Base-by-base conservation (phyloP, 768 basidiomycete species). In the Tylopilus sp. region DNA sequence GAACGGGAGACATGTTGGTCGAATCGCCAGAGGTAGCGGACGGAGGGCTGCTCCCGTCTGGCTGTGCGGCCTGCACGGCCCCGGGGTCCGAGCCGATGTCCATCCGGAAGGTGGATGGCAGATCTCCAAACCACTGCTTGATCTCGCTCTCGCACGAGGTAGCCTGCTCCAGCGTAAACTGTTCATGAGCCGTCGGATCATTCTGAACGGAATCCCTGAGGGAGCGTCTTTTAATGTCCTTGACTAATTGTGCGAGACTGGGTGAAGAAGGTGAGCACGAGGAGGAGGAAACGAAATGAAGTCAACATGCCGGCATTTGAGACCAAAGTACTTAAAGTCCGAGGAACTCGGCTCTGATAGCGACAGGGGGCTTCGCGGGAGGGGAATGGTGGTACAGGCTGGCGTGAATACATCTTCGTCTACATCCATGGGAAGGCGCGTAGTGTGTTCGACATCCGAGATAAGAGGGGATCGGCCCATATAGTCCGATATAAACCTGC, bases 401-500 rank as follows among this genome's bases (percentile, higher is more conserved):
- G 78, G 76, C 1, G 68, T 70, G 61, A 84, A 83, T 29, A 71
- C 65, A 25, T 77, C 74, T 58, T 84, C 83, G 47, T 84, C 80
- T 7, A 82, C 79, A 58, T 82, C 78, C 49, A 73, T 72, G 4
- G 85, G 86, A 17, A 84, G 61, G 50, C 73, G 78, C 14, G 82
- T 81, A 1, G 78, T 80, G 54, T 78, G 81, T n/a, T 79, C 74
- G 45, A 73, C 63, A 26, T 82, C 76, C 30, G 80, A 68, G 38
- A 89, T 79, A 8, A 83, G 74, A 2, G 87, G 79, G n/a, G 78
- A 73, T 50, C 82, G 81, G 6, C 82, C 81, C 69, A 87, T 75
- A 58, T 75, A 76, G 63, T 90, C 89, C 6, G 89, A 82, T 19
- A 84, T 74, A 64, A 87, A 86, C 55, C 89, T 91, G 61, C 29